Evolutionary conservation across 805 yeast genomes (phyloP), one percentile per base, ranked within the genome.

Genomic region (Maudiozyma bulderi): DNA sequence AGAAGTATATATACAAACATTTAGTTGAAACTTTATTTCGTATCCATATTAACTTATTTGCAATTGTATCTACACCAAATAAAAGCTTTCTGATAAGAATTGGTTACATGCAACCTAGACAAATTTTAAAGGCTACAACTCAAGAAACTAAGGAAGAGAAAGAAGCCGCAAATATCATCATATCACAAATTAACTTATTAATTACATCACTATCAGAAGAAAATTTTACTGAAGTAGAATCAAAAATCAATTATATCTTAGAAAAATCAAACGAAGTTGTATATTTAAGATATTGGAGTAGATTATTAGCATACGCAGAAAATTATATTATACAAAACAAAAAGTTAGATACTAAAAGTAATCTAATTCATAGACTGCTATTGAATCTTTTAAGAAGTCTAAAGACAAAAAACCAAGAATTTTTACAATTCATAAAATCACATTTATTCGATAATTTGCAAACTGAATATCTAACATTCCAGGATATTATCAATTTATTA

Each of bases 181-280:
- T 56, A 41, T 52, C 65, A 26, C 67, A 63, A 38, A 56, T 62
- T 37, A 62, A 62, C 45, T 51, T 61, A 49, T 53, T 62, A 46
- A 51, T 63, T 43, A 56, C 61, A 32, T 47, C 59, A 39, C 49
- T 60, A n/a, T 50, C 54, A 44, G 48, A 52, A 37, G 49, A 45
- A 46, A 61, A 57, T 46, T 62, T 51, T 48, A 35, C 32, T 20
- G 45, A 49, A 8, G 47, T 52, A 35, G 57, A 57, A 45, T 48
- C 46, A 26, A 53, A 56, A 33, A 58, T 63, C 40, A 44, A 51
- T 35, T 53, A 45, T 46, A 44, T 61, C n/a, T 40, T 64, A 44
- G 57, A 59, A 40, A 58, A 55, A 43, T 57, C 66, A 8, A 46
- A 57, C 7, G 46, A 38, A 14, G 33, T 47, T 33, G 57, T 57